Evolutionary conservation across 2,329 filamentous ascomycete species (phyloP).

Genomic region (Scorias spongiosa): DNA sequence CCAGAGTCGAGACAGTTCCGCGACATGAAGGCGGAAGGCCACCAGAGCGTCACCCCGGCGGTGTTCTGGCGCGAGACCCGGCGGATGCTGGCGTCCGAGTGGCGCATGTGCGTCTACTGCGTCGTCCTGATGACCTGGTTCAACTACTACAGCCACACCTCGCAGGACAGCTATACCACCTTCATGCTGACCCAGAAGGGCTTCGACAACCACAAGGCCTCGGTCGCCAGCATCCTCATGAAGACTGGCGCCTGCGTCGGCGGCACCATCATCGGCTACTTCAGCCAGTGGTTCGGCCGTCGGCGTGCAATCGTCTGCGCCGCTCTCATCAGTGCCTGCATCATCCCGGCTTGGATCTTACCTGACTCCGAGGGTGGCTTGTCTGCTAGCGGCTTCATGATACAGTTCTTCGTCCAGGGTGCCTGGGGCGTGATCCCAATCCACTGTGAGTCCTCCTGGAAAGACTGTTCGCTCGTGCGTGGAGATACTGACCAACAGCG

Average conservation of each 20-base stretch:
- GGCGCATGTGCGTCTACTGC: slow-evolving; percentile 65
- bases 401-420: slow-evolving; percentile 53
- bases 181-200: slow-evolving; percentile 64
- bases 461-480: not conserved
- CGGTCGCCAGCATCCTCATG: slow-evolving; percentile 66
- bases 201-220: slow-evolving; percentile 47
- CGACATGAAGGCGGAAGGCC: slow-evolving; percentile 48
- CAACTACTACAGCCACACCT: slow-evolving; percentile 55
- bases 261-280: slow-evolving; percentile 57
- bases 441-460: slow-evolving; percentile 27
- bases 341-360: slow-evolving; percentile 59
- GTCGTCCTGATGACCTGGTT: slow-evolving; percentile 61
- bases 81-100: slow-evolving; percentile 52
- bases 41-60: slow-evolving; percentile 28
- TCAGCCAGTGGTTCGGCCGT: slow-evolving; percentile 61
- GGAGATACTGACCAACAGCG: not conserved
- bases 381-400: slow-evolving; percentile 51
- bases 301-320: slow-evolving; percentile 50
- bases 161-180: slow-evolving; percentile 68
- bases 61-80: slow-evolving; percentile 56
- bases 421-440: slow-evolving; percentile 56
- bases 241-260: slow-evolving; percentile 64
- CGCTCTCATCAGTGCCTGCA: slow-evolving; percentile 41
- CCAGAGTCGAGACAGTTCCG: slow-evolving; percentile 64
- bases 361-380: slow-evolving; percentile 44